Evolutionary conservation across 768 basidiomycete species (phyloP).

Genomic region (Saitozyma sp.): DNA sequence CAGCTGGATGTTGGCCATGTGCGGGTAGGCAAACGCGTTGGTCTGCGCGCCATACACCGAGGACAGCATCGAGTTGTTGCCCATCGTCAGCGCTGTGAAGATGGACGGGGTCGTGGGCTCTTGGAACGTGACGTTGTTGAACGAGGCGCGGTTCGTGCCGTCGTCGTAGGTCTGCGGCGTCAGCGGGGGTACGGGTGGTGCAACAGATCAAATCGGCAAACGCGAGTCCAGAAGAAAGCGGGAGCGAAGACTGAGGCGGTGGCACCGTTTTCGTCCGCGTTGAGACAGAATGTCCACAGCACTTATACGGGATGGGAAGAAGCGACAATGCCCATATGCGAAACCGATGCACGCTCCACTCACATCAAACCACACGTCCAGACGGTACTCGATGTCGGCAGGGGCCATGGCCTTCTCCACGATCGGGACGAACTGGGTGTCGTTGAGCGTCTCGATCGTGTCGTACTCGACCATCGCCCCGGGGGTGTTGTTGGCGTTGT

Average conservation of each 20-base stretch:
- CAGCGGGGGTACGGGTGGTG: neutral
- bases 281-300: neutral
- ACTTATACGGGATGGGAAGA: too few relatives aligned
- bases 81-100: constrained; percentile 74
- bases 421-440: constrained; percentile 66
- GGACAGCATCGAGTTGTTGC: constrained; percentile 59
- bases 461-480: constrained; percentile 60
- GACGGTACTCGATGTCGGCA: constrained; percentile 63
- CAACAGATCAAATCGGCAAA: neutral
- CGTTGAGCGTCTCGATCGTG: constrained; percentile 35
- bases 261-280: neutral
- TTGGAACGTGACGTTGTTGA: constrained; percentile 53
- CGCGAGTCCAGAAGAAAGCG: too few relatives aligned
- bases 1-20: constrained; percentile 74
- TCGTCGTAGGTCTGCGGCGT: constrained; percentile 59
- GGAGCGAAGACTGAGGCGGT: too few relatives aligned
- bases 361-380: constrained; percentile 71
- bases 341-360: constrained; percentile 10
- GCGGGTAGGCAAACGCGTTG: constrained; percentile 66
- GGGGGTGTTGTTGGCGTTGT: constrained; percentile 59
- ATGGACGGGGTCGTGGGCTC: constrained; percentile 67
- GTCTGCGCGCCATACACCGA: constrained; percentile 76
- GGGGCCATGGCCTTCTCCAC: constrained; percentile 56
- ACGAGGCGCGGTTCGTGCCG: constrained; percentile 51
- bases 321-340: neutral